Base-by-base conservation (phyloP, 2,329 filamentous ascomycete genomes). In the Penicillium sp. region DNA sequence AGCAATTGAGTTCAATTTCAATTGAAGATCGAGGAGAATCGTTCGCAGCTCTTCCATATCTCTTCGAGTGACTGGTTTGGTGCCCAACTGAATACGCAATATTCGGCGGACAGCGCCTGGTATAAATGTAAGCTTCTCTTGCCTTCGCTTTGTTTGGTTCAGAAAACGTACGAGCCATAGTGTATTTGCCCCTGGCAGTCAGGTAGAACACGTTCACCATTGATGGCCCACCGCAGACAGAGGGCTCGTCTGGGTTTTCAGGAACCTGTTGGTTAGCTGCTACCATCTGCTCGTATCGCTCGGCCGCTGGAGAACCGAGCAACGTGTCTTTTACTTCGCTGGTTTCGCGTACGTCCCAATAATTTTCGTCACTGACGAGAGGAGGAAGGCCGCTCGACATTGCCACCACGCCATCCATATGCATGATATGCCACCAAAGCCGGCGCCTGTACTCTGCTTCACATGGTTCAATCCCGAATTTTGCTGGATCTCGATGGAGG, bases 401-500 rank as follows among this genome's bases (percentile, higher is more conserved):
- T 2, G 79, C 76, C n/a, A 81, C 75, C 11, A 80, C 73, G n/a
- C 77, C 70, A 59, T 80, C 77, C 69, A 79, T 78, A 45, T 80
- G 76, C 26, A 80, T 75, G 35, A 81, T 78, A 58, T 80, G 78
- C 77, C 78, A 80, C 78, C 78, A 81, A 50, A 81, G 67, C 16
- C 78, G 71, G 50, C 78, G 72, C 26, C 78, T 71, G 43, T 76
- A 72, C 60, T 81, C 78, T 3, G 78, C 78, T 61, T 80, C 77
- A 33, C 73, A 74, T 4, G 76, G 67, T 11, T 72, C 67, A 48
- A 81, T 76, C 6, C 77, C 76, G 59, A 81, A 81, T 23, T 80
- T 75, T 0, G 77, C 76, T 2, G 79, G 78, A 54, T 82, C 80
- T 19, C 78, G 75, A 65, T 81, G 78, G 4, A 81, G 66, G 14